Conservation (phyloP, 805 yeast species). For the Scheffersomyces stipitis region DNA sequence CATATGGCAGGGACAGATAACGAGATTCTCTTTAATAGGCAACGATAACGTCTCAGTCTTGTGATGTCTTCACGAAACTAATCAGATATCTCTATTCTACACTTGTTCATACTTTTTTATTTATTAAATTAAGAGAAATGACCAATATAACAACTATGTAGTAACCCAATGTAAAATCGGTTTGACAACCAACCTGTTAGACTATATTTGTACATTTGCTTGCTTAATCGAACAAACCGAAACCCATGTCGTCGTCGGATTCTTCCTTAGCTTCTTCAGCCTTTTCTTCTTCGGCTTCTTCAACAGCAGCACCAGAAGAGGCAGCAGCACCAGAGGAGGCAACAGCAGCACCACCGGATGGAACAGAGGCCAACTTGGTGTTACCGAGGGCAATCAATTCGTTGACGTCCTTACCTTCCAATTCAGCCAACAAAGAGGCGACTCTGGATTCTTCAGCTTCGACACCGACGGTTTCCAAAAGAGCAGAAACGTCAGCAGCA, state of each 20-base stretch:
- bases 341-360: constrained; percentile 97
- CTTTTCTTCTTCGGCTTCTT: constrained; percentile 68
- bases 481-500: constrained; percentile 84
- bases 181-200: too few relatives aligned
- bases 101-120: too few relatives aligned
- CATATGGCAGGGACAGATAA: too few relatives aligned
- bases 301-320: constrained; percentile 69
- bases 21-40: too few relatives aligned
- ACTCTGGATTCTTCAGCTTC: constrained; percentile 92
- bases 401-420: constrained; percentile 89
- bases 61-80: too few relatives aligned
- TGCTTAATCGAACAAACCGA: constrained; percentile 95
- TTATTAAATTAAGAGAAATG: too few relatives aligned
- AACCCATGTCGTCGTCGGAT: constrained; percentile 78
- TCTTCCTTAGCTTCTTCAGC: constrained; percentile 67
- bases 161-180: too few relatives aligned
- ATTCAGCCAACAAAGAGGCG: constrained; percentile 73
- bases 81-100: too few relatives aligned
- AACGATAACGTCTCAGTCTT: too few relatives aligned
- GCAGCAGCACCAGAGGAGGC: constrained; percentile 70
- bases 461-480: constrained; percentile 92
- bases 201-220: constrained; percentile 3
- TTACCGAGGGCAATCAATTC: constrained; percentile 94
- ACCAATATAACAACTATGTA: too few relatives aligned
- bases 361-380: constrained; percentile 94